Evolutionary conservation across 257 asterid genomes (phyloP), one percentile per base, ranked within the genome.

Genomic region (Solanum clarkiae): DNA sequence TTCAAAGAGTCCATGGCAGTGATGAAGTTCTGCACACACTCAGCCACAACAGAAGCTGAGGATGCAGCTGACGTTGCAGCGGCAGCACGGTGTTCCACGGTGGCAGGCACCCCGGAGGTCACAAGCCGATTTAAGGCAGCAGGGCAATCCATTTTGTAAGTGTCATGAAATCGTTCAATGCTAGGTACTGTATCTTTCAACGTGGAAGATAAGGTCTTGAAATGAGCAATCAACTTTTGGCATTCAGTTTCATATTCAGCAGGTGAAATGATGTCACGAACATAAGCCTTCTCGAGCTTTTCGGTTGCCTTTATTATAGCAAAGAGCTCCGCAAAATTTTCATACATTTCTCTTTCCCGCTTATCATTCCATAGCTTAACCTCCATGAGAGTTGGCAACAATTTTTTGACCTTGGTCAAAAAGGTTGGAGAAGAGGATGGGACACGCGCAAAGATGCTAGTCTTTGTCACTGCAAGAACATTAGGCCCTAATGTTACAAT

Each of bases 361-460:
- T 96, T 95, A 92, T 96, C 98, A 72, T 94, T 93, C 99, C 99
- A 95, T 79, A 97, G 94, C 92, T 95, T 97, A 81, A 95, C 99
- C 92, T 97, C 98, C 98, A 97, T 97, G 36, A 45, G 66, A 60
- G 54, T 53, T 6, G 66, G 42, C 40, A 53, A 82, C 24, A 13
- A 69, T 24, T 54, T 84, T 49, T 47, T 47, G 70, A 55, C 80
- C 29, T 53, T 42, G 56, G 74, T 80, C 32, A 63, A 60, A 84
- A 84, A 79, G 81, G 86, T 87, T 94, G 98, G 99, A 95, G 99
- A 97, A 97, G 99, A 88, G 94, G 51, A 92, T 84, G 93, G 99
- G 98, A 91, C 98, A 96, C 98, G 98, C 98, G 97, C 99, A 94
- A 85, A 89, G 92, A 89, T 89, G 85, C 84, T 13, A 89, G 86